Evolutionary conservation across 768 basidiomycete genomes (phyloP).

Genomic region (Naganishia friedmannii): DNA sequence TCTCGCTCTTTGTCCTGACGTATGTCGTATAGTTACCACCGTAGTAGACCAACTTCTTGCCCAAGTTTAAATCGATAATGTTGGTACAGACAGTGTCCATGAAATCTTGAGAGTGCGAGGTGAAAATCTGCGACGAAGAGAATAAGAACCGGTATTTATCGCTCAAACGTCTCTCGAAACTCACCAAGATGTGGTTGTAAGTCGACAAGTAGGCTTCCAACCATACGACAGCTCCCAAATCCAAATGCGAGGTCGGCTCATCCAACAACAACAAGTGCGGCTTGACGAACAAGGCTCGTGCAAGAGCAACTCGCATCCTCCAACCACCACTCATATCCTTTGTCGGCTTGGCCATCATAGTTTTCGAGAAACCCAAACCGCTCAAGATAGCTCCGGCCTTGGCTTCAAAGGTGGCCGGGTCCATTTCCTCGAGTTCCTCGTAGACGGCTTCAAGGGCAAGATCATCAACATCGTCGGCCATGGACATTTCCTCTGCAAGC

Average conservation of each 20-base stretch:
- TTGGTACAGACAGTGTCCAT: conserved; percentile 97
- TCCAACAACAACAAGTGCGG: conserved; percentile 93
- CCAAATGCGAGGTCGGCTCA: conserved; percentile 71
- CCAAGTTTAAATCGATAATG: conserved; percentile 88
- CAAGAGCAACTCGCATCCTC: conserved; percentile 97
- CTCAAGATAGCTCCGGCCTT: conserved; percentile 96
- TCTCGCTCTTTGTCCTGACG: conserved; percentile 91
- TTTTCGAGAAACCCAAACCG: conserved; percentile 84
- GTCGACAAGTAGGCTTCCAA: conserved; percentile 95
- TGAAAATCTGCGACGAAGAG: conserved; percentile 57
- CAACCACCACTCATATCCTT: conserved; percentile 99
- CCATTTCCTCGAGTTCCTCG: conserved; percentile 95
- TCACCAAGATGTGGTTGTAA: conserved; percentile 87
- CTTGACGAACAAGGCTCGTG: conserved; percentile 91
- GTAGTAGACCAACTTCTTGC: conserved; percentile 90
- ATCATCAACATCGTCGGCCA: conserved; percentile 87
- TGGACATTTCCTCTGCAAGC: conserved; percentile 85
- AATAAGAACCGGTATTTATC: conserved; percentile 36
- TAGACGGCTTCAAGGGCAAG: conserved; percentile 80
- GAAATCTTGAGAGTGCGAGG: conserved; percentile 98
- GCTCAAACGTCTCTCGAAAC: conserved; percentile 54
- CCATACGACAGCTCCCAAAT: conserved; percentile 98
- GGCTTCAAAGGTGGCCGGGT: conserved; percentile 89
- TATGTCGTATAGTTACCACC: conserved; percentile 96
- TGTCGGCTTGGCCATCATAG: conserved; percentile 94